Evolutionary conservation across 2,329 filamentous ascomycete species (phyloP), one percentile per base, ranked within the genome.

Genomic region (Arthroderma sp.): DNA sequence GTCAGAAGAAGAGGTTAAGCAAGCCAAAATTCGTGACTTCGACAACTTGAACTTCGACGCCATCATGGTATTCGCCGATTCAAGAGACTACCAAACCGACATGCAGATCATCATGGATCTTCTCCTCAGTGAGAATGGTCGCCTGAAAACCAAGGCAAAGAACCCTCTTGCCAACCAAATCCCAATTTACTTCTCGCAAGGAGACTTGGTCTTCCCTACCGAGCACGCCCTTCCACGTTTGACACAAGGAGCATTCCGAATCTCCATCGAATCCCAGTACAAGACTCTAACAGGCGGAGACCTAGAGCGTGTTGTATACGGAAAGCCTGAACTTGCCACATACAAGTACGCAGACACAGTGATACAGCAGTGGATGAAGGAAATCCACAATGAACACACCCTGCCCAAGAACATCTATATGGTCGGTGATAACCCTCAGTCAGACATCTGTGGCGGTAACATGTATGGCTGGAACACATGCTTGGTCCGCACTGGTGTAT

Each of bases 391-490:
- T 66, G 85, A 88, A 70, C 82, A 86, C 76, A 77, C 73, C 60
- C 74, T 87, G 43, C 84, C 84, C 2, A 70, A 81, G 69, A 85
- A 87, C 73, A 77, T 87, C 69, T 88, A 88, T 78, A 88, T 88
- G 85, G 76, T 88, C 57, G 85, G 85, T 62, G 85, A 88, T 72
- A 88, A 87, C 75, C 85, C 84, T 5, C 82, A 82, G 25, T 86
- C 82, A 25, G 85, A 88, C 68, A 87, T 88, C 66, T 78, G 86
- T 62, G 86, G 86, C 61, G 86, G 85, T 61, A 89, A 89, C 78
- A 86, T 84, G 79, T 88, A 89, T 71, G 84, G 84, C 60, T 89
- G 86, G 86, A 89, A 89, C 74, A 88, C 86, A 2, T 88, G 86
- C 67, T 73, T 89, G 56, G 86, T 89, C 58, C 81, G 85, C 67